Base-by-base conservation (phyloP, 805 yeast species). In the Candida rishiriensis region DNA sequence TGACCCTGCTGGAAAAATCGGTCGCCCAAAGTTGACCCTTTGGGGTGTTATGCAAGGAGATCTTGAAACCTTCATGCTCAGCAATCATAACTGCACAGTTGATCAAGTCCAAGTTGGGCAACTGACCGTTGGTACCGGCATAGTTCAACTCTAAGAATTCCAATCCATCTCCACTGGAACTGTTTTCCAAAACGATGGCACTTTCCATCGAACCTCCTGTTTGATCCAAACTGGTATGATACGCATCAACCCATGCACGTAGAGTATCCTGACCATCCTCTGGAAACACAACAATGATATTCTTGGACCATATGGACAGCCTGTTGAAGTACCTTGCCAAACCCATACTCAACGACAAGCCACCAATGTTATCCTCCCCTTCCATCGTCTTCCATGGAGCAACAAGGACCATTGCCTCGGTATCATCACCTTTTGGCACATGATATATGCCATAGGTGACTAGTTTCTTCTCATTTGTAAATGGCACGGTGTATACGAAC, bases 141-240 rank as follows among this genome's bases (percentile, higher is more conserved):
- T 88, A 91, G 39, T 69, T 71, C 36, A 93, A 62, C 60, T 90
- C 96, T 29, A 86, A 64, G 55, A 76, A 79, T 44, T 85, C 87
- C 60, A 89, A 78, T 52, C 78, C 73, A 61, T 90, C 98, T 31
- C 61, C 59, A 1, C 64, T 63, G 8, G 69, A 67, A 3, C 93
- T 81, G 58, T 77, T 88, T 61, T 93, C 98, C 47, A 93, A 55
- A 16, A 89, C 83, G 3, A 93, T 60, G 0, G 97, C 98, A 31
- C 93, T 86, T 55, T 93, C 97, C 34, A 93, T 85, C 1, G 93
- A 79, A 0, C 99, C 99, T 31, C 95, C 97, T 1, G 97, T 89
- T 43, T 81, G 71, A 55, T 88, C 95, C 57, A 93, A 68, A 0
- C 84, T 70, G 0, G 87, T 81, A 58, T 93, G 98, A 63, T 93